phyloP scores from a whole-genome alignment of 2,329 filamentous ascomycete species.

The Blumeriella jaapii region DNA sequence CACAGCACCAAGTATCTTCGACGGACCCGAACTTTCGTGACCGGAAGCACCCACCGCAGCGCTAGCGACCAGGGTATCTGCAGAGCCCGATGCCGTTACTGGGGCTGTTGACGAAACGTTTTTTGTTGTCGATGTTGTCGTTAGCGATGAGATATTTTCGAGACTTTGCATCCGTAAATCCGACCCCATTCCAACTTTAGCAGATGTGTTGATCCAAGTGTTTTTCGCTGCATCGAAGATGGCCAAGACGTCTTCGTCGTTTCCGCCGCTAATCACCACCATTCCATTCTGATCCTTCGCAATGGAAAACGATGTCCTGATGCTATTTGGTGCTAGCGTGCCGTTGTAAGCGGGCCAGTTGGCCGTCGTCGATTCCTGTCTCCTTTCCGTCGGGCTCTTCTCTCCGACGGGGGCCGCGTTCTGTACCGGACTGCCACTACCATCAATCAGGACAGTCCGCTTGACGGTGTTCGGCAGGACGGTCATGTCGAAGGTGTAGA shows the following conservation, averaged over 20 bases:
- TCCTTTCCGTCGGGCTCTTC: conserved; percentile 6
- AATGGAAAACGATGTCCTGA: conserved; percentile 58
- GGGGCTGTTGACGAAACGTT: conserved; percentile 19
- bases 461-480: conserved; percentile 64
- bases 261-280: conserved; percentile 71
- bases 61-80: conserved; percentile 15
- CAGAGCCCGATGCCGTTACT: conserved; percentile 4
- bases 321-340: conserved; percentile 54
- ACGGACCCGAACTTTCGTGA: conserved; percentile 19
- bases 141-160: too few relatives aligned
- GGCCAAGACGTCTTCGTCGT: conserved; percentile 46
- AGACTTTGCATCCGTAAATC: too few relatives aligned
- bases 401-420: conserved; percentile 33
- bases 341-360: conserved; percentile 73
- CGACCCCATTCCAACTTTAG: conserved; percentile 17
- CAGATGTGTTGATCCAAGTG: conserved; percentile 62
- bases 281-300: conserved; percentile 53
- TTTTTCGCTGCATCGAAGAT: conserved; percentile 71
- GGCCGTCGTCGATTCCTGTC: conserved; percentile 41
- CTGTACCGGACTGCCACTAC: conserved; percentile 42
- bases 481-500: conserved; percentile 69
- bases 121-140: too few relatives aligned
- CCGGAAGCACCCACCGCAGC: conserved; percentile 16
- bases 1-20: conserved; percentile 66
- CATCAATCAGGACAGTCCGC: conserved; percentile 54